Conservation (phyloP, 2,329 filamentous ascomycete species). For the Talaromyces atroroseus region DNA sequence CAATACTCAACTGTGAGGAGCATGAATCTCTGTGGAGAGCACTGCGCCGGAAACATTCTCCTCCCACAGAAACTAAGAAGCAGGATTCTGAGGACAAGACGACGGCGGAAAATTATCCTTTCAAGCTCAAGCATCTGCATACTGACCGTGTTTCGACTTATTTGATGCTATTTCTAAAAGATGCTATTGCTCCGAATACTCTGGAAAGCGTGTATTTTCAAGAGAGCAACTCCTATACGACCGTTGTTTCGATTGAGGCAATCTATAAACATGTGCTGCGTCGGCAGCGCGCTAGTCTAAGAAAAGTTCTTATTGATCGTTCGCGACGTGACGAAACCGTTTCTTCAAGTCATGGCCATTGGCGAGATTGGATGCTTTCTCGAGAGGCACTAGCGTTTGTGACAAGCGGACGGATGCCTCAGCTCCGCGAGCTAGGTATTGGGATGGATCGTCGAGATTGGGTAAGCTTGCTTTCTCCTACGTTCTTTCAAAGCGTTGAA, state of each 20-base stretch:
- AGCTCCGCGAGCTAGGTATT: slow-evolving; percentile 65
- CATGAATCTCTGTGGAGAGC: slow-evolving; percentile 72
- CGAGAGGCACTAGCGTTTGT: slow-evolving; percentile 66
- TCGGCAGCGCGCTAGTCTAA: slow-evolving; percentile 65
- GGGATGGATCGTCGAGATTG: slow-evolving; percentile 71
- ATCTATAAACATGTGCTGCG: slow-evolving; percentile 67
- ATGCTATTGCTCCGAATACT: slow-evolving; percentile 70
- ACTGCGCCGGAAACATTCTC: slow-evolving; percentile 58
- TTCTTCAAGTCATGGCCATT: slow-evolving; percentile 42
- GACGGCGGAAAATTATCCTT: slow-evolving; percentile 47
- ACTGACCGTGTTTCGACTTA: slow-evolving; percentile 66
- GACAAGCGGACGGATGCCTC: slow-evolving; percentile 69
- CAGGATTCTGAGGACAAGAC: not conserved
- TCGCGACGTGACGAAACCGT: slow-evolving; percentile 49
- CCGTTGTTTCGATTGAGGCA: slow-evolving; percentile 59
- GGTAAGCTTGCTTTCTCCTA: slow-evolving; percentile 43
- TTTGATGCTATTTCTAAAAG: slow-evolving; percentile 68
- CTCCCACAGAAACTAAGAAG: slow-evolving; percentile 22
- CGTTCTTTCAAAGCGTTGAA: not conserved
- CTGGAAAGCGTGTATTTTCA: slow-evolving; percentile 76
- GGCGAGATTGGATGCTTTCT: slow-evolving; percentile 66
- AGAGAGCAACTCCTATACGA: slow-evolving; percentile 53
- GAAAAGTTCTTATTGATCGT: slow-evolving; percentile 69
- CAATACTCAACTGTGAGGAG: slow-evolving; percentile 66
- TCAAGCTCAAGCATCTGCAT: slow-evolving; percentile 68